Base-by-base conservation (phyloP, 2,329 filamentous ascomycete species). In the Pseudogymnoascus sp. region DNA sequence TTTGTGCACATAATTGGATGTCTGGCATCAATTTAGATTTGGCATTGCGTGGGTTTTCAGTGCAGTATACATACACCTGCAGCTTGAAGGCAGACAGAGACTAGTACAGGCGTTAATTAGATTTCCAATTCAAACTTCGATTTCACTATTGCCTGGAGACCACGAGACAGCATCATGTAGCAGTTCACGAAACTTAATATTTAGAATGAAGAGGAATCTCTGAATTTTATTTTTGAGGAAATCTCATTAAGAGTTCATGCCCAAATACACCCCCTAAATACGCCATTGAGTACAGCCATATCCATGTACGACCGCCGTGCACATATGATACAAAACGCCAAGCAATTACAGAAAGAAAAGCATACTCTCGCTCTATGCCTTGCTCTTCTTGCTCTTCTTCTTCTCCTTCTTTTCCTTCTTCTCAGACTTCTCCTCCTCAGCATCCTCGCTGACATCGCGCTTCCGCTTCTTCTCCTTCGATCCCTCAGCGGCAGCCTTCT, bases 401-500 rank as follows among this genome's bases (percentile, higher is more conserved):
- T 58, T 39, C 57, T 58, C 37, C 74, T 88, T 82, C 76, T 88
- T 83, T 74, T 82, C 81, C 74, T 83, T 81, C 73, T 81, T 78
- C 65, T 78, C 80, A 16, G 75, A 72, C 66, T 86, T 85, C 63
- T 84, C 88, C 57, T 85, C 84, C 25, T 80, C 77, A 36, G 33
- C 36, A 54, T 54, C 47, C 61, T 68, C 63, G 76, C 57, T 58
- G 57, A 8, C 79, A 61, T 75, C 73, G 60, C 77, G 80, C 78
- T 89, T 89, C 73, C 86, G 83, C 82, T 90, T 90, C 83, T 90
- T 90, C 74, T 71, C 72, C 2, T 81, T 78, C 60, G 66, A 67
- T 35, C 66, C 70, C 12, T 73, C 70, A 63, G 77, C 75, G 57
- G 75, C 74, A 14, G 78, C 79, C 41, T 74, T 72, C 69, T 85